Evolutionary conservation across 805 yeast genomes (phyloP), one percentile per base, ranked within the genome.

Genomic region (Suhomyces pyralidae): DNA sequence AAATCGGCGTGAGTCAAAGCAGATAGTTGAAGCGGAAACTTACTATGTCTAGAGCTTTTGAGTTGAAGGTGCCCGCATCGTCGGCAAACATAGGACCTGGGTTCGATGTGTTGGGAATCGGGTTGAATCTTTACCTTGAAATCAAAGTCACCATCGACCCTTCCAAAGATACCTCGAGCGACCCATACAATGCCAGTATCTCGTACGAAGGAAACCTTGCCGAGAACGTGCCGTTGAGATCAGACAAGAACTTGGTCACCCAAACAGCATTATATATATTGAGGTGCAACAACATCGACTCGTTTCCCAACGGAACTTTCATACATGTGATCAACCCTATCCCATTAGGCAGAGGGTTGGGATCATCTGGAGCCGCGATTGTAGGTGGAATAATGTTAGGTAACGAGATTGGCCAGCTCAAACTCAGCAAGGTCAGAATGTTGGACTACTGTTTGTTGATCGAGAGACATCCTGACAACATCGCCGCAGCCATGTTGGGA

Each of bases 41-140:
- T 12, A 12, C 12, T 22, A 52, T 52, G 55, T 36, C 51, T 24
- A 45, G 28, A 34, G 28, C 49, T 42, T 86, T 86, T 69, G 69
- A 67, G 44, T 81, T 90, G 60, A 83, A 81, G 51, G 94, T 93
- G 15, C 99, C 99, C 3, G 97, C 98, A 6, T 92, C 98, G 5
- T 88, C 96, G 48, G 99, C 99, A 63, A 94, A 94, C 64, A 93
- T 94, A 49, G 99, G 99, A 7, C 99, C 99, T 8, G 99, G 99
- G 1, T 94, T 93, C 65, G 99, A 94, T 70, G 99, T 94, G 6
- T 74, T 94, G 49, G 99, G 99, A 22, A 86, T 94, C 40, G 97
- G 97, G 45, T 78, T 94, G 58, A 80, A 87, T 56, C 73, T 91
- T 48, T 90, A 74, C 64, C 76, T 94, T 52, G 87, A 85, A 50